Evolutionary conservation across 2,329 filamentous ascomycete genomes (phyloP).

Genomic region (Diaporthe helianthi): DNA sequence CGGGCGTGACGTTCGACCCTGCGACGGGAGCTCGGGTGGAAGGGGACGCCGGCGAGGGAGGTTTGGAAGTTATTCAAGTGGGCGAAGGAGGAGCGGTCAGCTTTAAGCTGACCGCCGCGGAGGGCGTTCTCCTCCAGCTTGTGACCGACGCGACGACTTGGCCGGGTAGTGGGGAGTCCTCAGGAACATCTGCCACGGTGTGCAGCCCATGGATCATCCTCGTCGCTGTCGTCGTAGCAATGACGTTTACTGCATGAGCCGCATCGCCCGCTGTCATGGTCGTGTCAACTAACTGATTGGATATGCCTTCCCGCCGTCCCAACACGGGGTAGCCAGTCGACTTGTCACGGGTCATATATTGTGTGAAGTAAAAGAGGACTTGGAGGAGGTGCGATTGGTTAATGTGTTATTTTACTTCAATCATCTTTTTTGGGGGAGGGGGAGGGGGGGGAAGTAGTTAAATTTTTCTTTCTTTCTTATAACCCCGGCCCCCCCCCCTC

Average conservation of each 20-base stretch:
- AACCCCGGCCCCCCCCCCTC: no score
- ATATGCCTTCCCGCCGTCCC: not conserved
- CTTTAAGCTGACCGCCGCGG: conserved; percentile 40
- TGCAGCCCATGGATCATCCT: not conserved
- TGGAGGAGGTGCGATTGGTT: not conserved
- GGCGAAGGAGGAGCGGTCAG: conserved; percentile 39
- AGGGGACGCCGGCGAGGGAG: conserved; percentile 13
- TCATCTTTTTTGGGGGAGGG: no score
- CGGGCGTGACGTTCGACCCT: conserved; percentile 43
- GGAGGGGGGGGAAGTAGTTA: no score
- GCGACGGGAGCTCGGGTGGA: conserved; percentile 39
- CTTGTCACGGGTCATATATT: not conserved
- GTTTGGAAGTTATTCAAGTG: conserved; percentile 41
- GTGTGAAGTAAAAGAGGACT: not conserved
- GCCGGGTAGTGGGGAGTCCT: not conserved
- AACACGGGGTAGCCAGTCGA: not conserved
- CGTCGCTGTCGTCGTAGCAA: not conserved
- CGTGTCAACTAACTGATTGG: not conserved
- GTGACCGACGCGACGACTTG: not conserved
- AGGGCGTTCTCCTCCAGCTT: conserved; percentile 44
- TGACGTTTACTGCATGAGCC: not conserved
- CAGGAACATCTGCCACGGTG: not conserved
- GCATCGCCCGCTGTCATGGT: not conserved
- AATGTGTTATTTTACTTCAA: not conserved
- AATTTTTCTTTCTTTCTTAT: no score